Base-by-base conservation (phyloP, 2,329 filamentous ascomycete species). In the Coniochaeta prunicola region DNA sequence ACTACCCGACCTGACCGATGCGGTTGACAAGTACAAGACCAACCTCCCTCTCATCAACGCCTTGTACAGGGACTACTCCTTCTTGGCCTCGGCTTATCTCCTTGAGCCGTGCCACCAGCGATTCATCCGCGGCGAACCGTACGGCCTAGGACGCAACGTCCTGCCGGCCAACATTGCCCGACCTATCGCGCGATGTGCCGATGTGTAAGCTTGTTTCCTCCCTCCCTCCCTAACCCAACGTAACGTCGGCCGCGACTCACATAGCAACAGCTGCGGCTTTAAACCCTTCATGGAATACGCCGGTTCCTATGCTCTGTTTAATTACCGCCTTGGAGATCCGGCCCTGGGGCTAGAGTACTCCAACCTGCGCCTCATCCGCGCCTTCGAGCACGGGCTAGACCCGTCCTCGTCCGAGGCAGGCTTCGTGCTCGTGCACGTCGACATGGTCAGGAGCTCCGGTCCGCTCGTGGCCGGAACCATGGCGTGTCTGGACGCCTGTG, bases 361-460 rank as follows among this genome's bases (percentile, higher is more conserved):
- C 65, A 88, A 89, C 76, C 80, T 97, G 26, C 88, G 91, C 12
- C 84, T 97, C 33, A 87, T 97, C 69, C 90, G 93, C 36, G 93
- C 91, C 26, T 97, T 97, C 67, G 92, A 97, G 75, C 84, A 88
- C 66, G 93, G 93, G 15, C 85, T 96, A 9, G 90, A 97, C 71
- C 90, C 90, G 0, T 82, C 81, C 33, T 96, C 91, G 3, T 96
- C 92, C 8, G 93, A 97, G 73, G 93, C 93, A 0, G 93, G 93
- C 56, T 97, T 97, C 71, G 91, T 97, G n/a, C 83, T 97, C 13
- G 92, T 94, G 4, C 93, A 97, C 72, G 87, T 97, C 57, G 91
- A 96, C 73, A 97, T 97, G 92, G 93, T 96, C 56, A 87, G 87
- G 70, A 86, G 96, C 73, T 92, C 92, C 0, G 88, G 88, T 0